A percentile compares a stretch with the other conserved stretches of the same genome.
Evolutionary conservation across 176 grass and related monocot species (phyloP).

Genomic region (Hyparrhenia diplandra): DNA sequence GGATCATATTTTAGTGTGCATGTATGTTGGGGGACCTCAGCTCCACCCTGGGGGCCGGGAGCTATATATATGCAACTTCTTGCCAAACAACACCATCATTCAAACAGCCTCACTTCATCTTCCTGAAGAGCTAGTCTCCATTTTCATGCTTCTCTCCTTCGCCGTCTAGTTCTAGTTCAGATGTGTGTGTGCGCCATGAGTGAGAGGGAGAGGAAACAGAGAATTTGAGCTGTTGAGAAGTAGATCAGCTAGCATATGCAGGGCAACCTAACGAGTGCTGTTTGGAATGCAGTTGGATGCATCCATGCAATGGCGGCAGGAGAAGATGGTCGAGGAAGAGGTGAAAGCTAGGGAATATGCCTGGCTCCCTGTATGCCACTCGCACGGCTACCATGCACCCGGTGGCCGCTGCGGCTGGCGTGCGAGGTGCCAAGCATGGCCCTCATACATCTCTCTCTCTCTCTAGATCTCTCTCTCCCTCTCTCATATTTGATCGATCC

Average conservation of each 20-base stretch:
- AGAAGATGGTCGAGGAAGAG: neutral
- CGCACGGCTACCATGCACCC: conserved; percentile 23
- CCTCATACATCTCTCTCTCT: neutral
- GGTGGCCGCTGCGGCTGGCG: conserved; percentile 57
- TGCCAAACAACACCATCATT: neutral
- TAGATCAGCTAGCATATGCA: too few relatives aligned
- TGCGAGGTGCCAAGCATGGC: conserved; percentile 70
- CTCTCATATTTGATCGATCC: too few relatives aligned
- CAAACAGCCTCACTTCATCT: neutral
- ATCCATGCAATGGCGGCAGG: neutral
- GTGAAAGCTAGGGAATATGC: conserved; percentile 46
- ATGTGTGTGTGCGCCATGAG: neutral
- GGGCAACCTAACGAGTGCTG: too few relatives aligned
- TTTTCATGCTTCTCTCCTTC: neutral
- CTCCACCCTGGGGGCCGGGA: neutral
- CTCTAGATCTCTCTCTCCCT: too few relatives aligned
- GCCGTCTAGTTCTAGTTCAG: neutral
- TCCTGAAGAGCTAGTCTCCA: neutral
- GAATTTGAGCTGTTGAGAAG: neutral
- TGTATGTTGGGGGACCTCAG: neutral
- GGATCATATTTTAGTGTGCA: neutral
- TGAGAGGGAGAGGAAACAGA: neutral
- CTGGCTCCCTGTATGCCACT: conserved; percentile 80
- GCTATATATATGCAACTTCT: neutral
- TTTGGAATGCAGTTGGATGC: too few relatives aligned